These are phyloP conservation scores for Podospora australis DNA, from an alignment of 495 filamentous ascomycete species.

Conservation along the genomic window DNA sequence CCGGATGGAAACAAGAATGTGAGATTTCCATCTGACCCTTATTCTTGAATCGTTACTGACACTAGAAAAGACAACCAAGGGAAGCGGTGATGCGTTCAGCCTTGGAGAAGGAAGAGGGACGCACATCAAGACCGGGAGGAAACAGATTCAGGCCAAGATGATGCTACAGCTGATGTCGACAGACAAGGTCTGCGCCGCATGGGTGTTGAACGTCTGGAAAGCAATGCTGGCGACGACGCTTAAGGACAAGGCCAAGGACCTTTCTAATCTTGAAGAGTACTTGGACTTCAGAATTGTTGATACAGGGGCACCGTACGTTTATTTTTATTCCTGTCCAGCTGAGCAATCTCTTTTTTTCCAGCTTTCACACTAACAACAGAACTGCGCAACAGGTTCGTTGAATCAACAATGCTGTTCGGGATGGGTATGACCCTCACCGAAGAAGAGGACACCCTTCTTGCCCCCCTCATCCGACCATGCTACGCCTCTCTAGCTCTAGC, in stretches of 20 bases:
- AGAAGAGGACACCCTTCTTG: not conserved
- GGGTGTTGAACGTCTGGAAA: not conserved
- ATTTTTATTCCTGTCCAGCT: not conserved
- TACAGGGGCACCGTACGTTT: not conserved
- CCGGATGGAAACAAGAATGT: too few species aligned
- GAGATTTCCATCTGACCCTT: too few species aligned
- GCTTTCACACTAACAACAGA: too few species aligned
- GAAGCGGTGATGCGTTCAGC: conserved; percentile 6
- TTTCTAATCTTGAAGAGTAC: not conserved
- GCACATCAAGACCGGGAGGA: conserved; percentile 1
- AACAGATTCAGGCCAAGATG: conserved; percentile 9
- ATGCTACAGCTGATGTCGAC: not conserved
- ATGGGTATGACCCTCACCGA: not conserved
- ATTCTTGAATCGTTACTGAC: not conserved
- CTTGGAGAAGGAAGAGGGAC: conserved; percentile 4
- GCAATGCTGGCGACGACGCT: not conserved
- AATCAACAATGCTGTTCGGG: not conserved
- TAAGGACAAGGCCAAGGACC: not conserved
- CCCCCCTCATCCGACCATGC: not conserved
- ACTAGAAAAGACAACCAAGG: not conserved
- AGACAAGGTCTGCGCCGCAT: not conserved
- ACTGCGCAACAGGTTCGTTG: not conserved
- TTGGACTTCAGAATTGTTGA: not conserved
- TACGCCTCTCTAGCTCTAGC: not conserved
- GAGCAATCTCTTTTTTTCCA: not conserved